These are phyloP conservation scores for Arabidopsis lyrata DNA, from an alignment of 441 rosid species.

Conservation along the genomic window DNA sequence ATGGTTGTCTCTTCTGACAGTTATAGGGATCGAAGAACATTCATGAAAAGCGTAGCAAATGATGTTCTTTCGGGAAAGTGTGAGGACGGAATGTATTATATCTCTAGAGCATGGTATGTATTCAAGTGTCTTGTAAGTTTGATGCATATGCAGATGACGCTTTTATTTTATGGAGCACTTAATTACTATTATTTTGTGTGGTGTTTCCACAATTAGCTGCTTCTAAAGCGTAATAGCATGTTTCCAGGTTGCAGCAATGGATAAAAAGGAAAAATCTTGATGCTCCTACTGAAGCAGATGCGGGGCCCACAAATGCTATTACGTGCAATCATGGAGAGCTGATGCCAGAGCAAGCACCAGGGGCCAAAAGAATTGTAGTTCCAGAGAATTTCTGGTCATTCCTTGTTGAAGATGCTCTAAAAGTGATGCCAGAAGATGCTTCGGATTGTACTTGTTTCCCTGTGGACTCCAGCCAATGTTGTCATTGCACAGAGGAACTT, in stretches of 20 bases:
- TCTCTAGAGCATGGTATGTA: slow-evolving; percentile 86
- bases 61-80: slow-evolving; percentile 72
- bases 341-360: slow-evolving; percentile 90
- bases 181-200: slow-evolving; percentile 18
- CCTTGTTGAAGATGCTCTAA: slow-evolving; percentile 78
- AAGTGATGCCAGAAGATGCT: slow-evolving; percentile 71
- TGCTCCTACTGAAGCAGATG: slow-evolving; percentile 95
- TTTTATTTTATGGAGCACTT: slow-evolving; percentile 14
- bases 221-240: slow-evolving; percentile 29
- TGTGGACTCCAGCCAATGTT: slow-evolving; percentile 69
- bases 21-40: slow-evolving; percentile 89
- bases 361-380: slow-evolving; percentile 87
- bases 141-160: slow-evolving; percentile 26
- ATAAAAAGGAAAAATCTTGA: slow-evolving; percentile 88
- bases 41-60: slow-evolving; percentile 77
- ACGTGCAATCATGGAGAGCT: slow-evolving; percentile 83
- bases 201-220: slow-evolving; percentile 28
- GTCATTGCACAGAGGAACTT: slow-evolving; percentile 77
- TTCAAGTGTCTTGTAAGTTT: slow-evolving; percentile 38
- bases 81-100: slow-evolving; percentile 70
- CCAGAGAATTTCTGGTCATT: slow-evolving; percentile 93
- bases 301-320: slow-evolving; percentile 84
- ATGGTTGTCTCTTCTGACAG: slow-evolving; percentile 83
- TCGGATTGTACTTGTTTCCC: slow-evolving; percentile 65
- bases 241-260: slow-evolving; percentile 97